Evolutionary conservation across 495 filamentous ascomycete species (phyloP).

Genomic region (Penicillium argentinense): DNA sequence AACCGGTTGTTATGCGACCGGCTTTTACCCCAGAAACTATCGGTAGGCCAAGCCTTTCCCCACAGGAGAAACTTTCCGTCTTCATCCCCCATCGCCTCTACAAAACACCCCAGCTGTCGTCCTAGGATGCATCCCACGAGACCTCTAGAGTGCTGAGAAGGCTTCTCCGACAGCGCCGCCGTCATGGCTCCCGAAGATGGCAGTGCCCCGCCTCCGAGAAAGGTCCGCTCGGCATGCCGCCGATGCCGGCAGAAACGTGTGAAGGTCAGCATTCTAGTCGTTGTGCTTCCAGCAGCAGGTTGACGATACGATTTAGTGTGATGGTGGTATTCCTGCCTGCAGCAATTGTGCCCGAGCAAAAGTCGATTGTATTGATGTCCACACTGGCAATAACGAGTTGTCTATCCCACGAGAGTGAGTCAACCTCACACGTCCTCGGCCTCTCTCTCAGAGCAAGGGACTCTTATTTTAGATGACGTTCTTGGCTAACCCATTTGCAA

Average conservation of each 20-base stretch:
- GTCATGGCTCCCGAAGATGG: constrained; percentile 2
- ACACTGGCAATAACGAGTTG: constrained; percentile 22
- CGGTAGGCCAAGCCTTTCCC: background rate
- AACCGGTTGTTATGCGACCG: background rate
- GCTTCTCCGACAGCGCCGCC: no score
- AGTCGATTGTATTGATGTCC: constrained; percentile 22
- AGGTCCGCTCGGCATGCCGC: constrained; percentile 23
- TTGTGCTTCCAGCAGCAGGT: background rate
- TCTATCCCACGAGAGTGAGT: constrained; percentile 24
- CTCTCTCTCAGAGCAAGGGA: background rate
- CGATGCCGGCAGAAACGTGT: constrained; percentile 23
- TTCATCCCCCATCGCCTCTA: background rate
- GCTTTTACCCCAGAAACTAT: background rate
- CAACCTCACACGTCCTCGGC: background rate
- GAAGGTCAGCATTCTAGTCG: constrained; percentile 9
- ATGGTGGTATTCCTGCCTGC: constrained; percentile 27
- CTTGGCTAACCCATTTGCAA: no score
- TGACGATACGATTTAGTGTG: constrained; percentile 13
- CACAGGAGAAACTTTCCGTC: constrained; percentile 1
- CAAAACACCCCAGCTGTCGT: background rate
- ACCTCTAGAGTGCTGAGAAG: no score
- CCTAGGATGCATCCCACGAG: background rate
- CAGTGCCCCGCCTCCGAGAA: constrained; percentile 8
- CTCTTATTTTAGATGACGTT: no score
- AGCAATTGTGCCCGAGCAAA: constrained; percentile 24